Conservation (phyloP, 2,329 filamentous ascomycete genomes). For the Didymella exigua region DNA sequence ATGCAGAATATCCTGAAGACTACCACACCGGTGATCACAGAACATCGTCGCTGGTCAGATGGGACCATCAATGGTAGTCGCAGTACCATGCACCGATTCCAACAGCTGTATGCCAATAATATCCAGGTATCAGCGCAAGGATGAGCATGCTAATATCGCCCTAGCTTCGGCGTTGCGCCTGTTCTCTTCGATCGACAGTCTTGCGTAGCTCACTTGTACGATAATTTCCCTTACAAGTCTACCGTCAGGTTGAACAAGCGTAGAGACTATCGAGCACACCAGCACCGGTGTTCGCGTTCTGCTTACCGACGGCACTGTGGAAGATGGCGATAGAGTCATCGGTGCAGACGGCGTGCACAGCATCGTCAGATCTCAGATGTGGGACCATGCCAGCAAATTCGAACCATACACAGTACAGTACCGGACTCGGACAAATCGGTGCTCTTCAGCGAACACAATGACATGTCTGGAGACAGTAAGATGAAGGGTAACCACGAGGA, state of each 20-base stretch:
- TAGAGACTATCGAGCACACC: slow-evolving; percentile 24
- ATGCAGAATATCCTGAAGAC: slow-evolving; percentile 15
- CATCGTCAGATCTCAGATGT: slow-evolving; percentile 28
- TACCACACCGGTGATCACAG: slow-evolving; percentile 12
- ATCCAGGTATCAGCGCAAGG: neutral
- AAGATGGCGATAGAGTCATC: slow-evolving; percentile 30
- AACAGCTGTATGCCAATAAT: slow-evolving; percentile 1
- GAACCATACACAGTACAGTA: slow-evolving; percentile 14
- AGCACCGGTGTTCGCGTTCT: slow-evolving; percentile 20
- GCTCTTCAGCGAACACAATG: slow-evolving; percentile 10
- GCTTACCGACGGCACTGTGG: slow-evolving; percentile 23
- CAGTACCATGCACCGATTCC: neutral
- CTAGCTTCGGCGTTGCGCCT: slow-evolving; percentile 12
- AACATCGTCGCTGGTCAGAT: slow-evolving; percentile 23
- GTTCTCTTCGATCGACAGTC: slow-evolving; percentile 27
- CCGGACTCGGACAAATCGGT: slow-evolving; percentile 18
- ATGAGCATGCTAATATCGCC: neutral
- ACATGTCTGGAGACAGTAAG: slow-evolving; percentile 23
- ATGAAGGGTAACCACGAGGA: slow-evolving; percentile 18
- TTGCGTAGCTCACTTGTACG: slow-evolving; percentile 27
- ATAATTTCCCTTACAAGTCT: slow-evolving; percentile 26
- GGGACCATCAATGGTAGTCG: slow-evolving; percentile 7
- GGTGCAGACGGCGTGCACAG: slow-evolving; percentile 36
- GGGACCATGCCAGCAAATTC: slow-evolving; percentile 22
- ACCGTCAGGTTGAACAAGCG: slow-evolving; percentile 20